These are phyloP conservation scores for Pittosporum tobira DNA, from an alignment of 129 eudicot genomes.

Conservation along the genomic window DNA sequence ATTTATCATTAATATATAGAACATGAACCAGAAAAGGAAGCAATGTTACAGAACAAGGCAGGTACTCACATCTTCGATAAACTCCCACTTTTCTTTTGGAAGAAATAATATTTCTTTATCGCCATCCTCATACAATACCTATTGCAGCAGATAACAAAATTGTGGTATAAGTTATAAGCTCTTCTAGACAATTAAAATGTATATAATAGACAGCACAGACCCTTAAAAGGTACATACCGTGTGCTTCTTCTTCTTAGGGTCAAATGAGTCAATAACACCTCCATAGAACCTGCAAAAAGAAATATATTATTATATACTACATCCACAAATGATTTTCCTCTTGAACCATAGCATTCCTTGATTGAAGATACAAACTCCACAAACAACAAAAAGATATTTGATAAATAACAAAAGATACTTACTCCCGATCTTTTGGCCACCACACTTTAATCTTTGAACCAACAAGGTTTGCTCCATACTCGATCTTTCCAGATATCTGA, in stretches of 20 bases:
- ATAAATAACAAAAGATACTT: slow-evolving; percentile 34
- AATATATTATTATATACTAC: neutral
- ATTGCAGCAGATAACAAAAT: slow-evolving; percentile 1
- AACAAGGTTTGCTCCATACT: slow-evolving; percentile 44
- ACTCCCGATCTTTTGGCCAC: slow-evolving; percentile 82
- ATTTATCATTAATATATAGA: slow-evolving; percentile 21
- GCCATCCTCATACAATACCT: slow-evolving; percentile 75
- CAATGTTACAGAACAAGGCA: neutral
- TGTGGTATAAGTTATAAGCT: neutral
- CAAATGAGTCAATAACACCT: slow-evolving; percentile 50
- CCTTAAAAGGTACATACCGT: slow-evolving; percentile 28
- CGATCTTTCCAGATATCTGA: slow-evolving; percentile 36
- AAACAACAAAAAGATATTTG: no score
- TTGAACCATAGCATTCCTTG: neutral
- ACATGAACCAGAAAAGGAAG: neutral
- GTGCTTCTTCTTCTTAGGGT: slow-evolving; percentile 51
- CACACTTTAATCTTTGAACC: slow-evolving; percentile 73
- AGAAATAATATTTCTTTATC: slow-evolving; percentile 53
- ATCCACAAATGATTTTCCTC: neutral
- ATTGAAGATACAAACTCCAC: no score
- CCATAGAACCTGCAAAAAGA: slow-evolving; percentile 56
- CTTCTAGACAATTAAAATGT: neutral
- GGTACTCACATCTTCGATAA: slow-evolving; percentile 30
- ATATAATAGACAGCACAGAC: neutral
- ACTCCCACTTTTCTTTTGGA: slow-evolving; percentile 49